Percentiles rank a stretch among this genome's conserved stretches.
These are phyloP conservation scores for Vitis hybrid DNA, from an alignment of 177 flowering plant genomes.

Conservation along the genomic window DNA sequence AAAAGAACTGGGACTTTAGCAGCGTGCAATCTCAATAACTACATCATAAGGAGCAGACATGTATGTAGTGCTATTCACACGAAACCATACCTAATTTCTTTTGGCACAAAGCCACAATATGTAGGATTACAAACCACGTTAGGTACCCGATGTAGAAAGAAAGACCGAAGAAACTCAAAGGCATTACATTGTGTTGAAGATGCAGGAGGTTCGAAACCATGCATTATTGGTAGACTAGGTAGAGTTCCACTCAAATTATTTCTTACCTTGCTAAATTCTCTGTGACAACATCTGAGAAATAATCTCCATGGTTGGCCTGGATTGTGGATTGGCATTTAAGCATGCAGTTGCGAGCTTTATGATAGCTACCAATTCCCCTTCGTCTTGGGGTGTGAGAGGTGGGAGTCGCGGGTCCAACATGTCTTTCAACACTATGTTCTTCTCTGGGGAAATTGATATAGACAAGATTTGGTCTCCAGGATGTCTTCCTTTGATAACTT, in stretches of 20 bases:
- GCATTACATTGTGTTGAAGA: too few relatives aligned
- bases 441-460: not conserved
- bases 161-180: too few relatives aligned
- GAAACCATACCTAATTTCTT: too few relatives aligned
- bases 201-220: too few relatives aligned
- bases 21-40: too few relatives aligned
- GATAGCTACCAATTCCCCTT: not conserved
- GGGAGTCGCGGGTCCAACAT: slow-evolving; percentile 8
- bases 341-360: slow-evolving; percentile 7
- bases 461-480: slow-evolving; percentile 13
- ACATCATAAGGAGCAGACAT: too few relatives aligned
- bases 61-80: too few relatives aligned
- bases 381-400: not conserved
- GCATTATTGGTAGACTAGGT: too few relatives aligned
- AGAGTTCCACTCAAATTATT: accelerated
- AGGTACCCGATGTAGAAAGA: too few relatives aligned
- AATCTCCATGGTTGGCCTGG: slow-evolving; percentile 1
- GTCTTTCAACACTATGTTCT: slow-evolving; percentile 3
- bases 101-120: too few relatives aligned
- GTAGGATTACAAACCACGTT: too few relatives aligned
- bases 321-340: not conserved
- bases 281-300: not conserved
- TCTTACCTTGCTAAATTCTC: not conserved
- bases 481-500: slow-evolving; percentile 20
- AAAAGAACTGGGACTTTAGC: too few relatives aligned